These are phyloP conservation scores for Cercophora sp. DNA, from an alignment of 495 filamentous ascomycete genomes.

Conservation along the genomic window DNA sequence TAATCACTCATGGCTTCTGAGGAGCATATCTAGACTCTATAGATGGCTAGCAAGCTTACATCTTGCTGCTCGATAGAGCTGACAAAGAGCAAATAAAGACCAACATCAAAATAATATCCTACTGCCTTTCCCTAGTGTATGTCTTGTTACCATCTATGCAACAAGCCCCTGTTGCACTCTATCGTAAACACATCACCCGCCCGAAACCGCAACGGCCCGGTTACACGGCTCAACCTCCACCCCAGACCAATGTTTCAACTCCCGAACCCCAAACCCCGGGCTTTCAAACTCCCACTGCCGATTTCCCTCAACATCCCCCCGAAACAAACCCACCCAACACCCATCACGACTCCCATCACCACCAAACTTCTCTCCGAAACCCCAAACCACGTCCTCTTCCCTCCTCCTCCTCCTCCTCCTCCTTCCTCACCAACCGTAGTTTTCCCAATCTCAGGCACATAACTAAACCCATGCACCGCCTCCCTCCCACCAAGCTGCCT, in stretches of 20 bases:
- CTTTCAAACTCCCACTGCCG: background rate
- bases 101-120: background rate
- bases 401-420: background rate
- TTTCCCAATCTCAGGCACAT: slow-evolving; percentile 47
- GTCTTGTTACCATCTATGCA: no score
- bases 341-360: slow-evolving; percentile 1
- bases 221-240: background rate
- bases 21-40: no score
- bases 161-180: no score
- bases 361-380: slow-evolving; percentile 8
- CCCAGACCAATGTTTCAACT: no score
- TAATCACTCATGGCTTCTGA: background rate
- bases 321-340: background rate
- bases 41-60: no score
- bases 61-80: no score
- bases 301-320: background rate
- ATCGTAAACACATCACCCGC: background rate
- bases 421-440: slow-evolving; percentile 19
- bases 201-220: background rate
- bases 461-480: slow-evolving; percentile 61
- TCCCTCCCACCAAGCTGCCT: slow-evolving; percentile 23
- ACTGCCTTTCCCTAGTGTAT: background rate
- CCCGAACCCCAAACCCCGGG: background rate
- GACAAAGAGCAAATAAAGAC: no score
- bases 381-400: background rate